Conservation (phyloP, 805 yeast genomes). For the Lipomyces sp. region DNA sequence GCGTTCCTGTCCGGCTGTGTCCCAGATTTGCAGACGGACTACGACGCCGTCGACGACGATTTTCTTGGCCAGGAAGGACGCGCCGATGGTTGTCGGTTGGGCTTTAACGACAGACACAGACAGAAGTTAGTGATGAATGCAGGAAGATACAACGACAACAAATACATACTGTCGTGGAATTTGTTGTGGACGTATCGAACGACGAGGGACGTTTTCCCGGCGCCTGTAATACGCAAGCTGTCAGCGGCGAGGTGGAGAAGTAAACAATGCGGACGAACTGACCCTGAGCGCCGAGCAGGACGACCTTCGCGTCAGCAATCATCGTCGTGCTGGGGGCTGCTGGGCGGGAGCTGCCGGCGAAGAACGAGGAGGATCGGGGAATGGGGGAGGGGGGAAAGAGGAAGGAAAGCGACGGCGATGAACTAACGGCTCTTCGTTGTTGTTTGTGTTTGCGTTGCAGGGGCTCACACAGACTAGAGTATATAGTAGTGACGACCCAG, state of each 20-base stretch:
- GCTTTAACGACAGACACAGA: conserved; percentile 12
- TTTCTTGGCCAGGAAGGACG: conserved; percentile 38
- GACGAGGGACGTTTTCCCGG: conserved; percentile 39
- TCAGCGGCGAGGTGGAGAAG: neutral
- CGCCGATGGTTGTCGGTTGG: conserved; percentile 39
- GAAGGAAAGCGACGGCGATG: neutral
- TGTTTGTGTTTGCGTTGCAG: no score
- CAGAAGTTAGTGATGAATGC: neutral
- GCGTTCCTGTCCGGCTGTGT: conserved; percentile 96
- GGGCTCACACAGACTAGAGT: no score
- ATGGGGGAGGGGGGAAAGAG: neutral
- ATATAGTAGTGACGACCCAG: no score
- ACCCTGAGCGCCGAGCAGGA: conserved; percentile 39
- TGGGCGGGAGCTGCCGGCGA: neutral
- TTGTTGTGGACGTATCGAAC: conserved; percentile 39
- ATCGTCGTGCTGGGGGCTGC: conserved; percentile 10
- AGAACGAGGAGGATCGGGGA: neutral
- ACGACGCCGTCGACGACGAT: conserved; percentile 37
- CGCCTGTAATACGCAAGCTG: conserved; percentile 29
- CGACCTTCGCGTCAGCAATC: conserved; percentile 40
- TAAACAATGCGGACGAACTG: conserved; percentile 5
- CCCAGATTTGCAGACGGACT: conserved; percentile 65
- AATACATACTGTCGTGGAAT: conserved; percentile 32
- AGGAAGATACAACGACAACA: neutral
- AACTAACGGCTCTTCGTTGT: no score